phyloP scores from a whole-genome alignment of 768 basidiomycete species.

The Heimioporus sp. region DNA sequence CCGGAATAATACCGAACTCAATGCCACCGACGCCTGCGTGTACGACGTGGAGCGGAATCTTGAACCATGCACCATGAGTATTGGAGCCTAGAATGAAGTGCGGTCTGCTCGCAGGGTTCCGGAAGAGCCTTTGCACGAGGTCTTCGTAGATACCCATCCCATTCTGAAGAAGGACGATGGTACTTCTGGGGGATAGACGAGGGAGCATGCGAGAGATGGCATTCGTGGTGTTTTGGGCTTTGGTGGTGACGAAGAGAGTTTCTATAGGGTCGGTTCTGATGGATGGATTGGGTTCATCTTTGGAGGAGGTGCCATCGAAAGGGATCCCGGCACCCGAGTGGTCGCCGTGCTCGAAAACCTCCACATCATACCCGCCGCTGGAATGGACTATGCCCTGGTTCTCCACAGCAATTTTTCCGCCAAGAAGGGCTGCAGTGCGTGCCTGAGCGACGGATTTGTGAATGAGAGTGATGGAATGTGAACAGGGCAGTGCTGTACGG shows the following conservation, averaged over 20 bases:
- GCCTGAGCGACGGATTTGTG: slow-evolving; percentile 50
- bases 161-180: slow-evolving; percentile 91
- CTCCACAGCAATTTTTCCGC: slow-evolving; percentile 47
- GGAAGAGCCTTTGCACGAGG: slow-evolving; percentile 65
- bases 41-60: slow-evolving; percentile 51
- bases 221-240: slow-evolving; percentile 62
- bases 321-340: slow-evolving; percentile 19
- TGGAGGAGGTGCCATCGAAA: slow-evolving; percentile 13
- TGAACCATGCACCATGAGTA: slow-evolving; percentile 73
- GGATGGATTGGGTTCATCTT: slow-evolving; percentile 12
- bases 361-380: slow-evolving; percentile 47
- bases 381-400: slow-evolving; percentile 42
- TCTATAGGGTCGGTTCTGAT: slow-evolving; percentile 47
- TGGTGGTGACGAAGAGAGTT: slow-evolving; percentile 80
- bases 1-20: slow-evolving; percentile 78
- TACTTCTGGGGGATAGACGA: slow-evolving; percentile 63
- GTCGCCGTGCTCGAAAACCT: slow-evolving; percentile 40
- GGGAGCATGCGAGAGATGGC: slow-evolving; percentile 59
- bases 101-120: slow-evolving; percentile 69
- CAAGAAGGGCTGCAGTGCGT: slow-evolving; percentile 29
- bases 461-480: slow-evolving; percentile 65
- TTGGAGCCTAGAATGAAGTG: slow-evolving; percentile 84
- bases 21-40: slow-evolving; percentile 72
- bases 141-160: slow-evolving; percentile 92
- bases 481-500: slow-evolving; percentile 51